Percentiles rank a stretch among this genome's conserved stretches.
Conservation (phyloP, 441 rosid genomes). For the Hura crepitans region DNA sequence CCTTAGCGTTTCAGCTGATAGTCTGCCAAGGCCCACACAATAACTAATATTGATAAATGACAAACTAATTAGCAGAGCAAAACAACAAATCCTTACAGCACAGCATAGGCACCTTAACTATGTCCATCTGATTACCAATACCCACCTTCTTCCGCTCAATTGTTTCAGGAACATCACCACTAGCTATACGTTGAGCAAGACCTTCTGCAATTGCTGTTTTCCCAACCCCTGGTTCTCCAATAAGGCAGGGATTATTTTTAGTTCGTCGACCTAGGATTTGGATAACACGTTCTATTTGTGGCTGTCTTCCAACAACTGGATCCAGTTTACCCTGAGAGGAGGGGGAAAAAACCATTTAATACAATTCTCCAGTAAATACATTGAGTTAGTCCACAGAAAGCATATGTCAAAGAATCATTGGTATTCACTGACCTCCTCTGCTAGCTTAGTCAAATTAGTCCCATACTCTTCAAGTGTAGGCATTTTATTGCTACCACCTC, state of each 20-base stretch:
- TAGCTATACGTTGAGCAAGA: conserved; percentile 43
- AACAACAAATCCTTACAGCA: background rate
- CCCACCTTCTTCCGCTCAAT: conserved; percentile 49
- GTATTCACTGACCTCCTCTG: conserved; percentile 69
- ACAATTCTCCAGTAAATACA: background rate
- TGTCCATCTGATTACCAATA: background rate
- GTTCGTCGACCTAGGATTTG: conserved; percentile 55
- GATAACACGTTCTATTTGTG: conserved; percentile 46
- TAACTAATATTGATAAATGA: background rate
- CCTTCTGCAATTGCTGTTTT: conserved; percentile 67
- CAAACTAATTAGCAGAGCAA: background rate
- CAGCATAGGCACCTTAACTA: background rate
- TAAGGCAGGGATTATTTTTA: conserved; percentile 56
- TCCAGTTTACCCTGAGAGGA: conserved; percentile 48
- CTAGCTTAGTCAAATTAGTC: conserved; percentile 90
- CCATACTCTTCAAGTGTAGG: conserved; percentile 99
- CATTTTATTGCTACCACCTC: conserved; percentile 73
- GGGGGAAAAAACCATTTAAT: background rate
- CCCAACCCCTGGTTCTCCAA: conserved; percentile 72
- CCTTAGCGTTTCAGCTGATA: background rate
- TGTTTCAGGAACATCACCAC: conserved; percentile 39
- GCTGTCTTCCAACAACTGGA: conserved; percentile 57
- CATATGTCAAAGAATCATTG: background rate
- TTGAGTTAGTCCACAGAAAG: background rate
- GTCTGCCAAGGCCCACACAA: background rate